Base-by-base conservation (phyloP, 345 rosid species). In the Lepidium sativum region DNA sequence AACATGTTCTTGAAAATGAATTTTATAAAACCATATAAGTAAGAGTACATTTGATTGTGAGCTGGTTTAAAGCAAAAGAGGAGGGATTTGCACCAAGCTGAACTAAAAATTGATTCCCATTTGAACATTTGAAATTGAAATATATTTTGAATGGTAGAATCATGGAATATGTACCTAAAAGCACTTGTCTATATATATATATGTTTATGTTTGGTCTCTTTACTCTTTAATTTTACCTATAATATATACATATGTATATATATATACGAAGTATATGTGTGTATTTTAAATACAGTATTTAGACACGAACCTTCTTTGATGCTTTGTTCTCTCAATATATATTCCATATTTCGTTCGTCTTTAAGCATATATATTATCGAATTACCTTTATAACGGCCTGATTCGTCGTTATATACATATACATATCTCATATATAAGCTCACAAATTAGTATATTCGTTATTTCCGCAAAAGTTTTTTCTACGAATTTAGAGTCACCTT, bases 111-210 rank as follows among this genome's bases (percentile, higher is more conserved):
- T 41, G 18, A 23, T 50, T 32, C 27, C n/a, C 14, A 27, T 52
- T 32, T 13, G 42, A 50, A 14, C 8, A 55, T 56, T 55, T 52
- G 41, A 25, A 63, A 48, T 57, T 40, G 33, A 23, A 10, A 9
- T 10, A 2, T 29, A 8, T n/a, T 44, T 25, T 14, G 11, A 57
- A 65, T 16, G 15, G 38, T 53, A 41, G 56, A 70, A 70, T 53
- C 48, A 54, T 54, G 63, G 75, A 70, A 70, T 70, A 48, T 44
- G 27, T 54, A 17, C 75, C 63, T 53, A 62, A 16, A n/a, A n/a
- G n/a, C n/a, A n/a, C n/a, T n/a, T n/a, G n/a, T n/a, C n/a, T n/a
- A n/a, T n/a, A n/a, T n/a, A n/a, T n/a, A n/a, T 25, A 25, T 25
- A 25, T 62, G 51, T 62, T 44, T 47, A 37, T 71, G 65, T 63